Percentiles rank a stretch among this genome's conserved stretches.
Conservation (phyloP, 2,329 filamentous ascomycete genomes). For the Mariannaea elegans region DNA sequence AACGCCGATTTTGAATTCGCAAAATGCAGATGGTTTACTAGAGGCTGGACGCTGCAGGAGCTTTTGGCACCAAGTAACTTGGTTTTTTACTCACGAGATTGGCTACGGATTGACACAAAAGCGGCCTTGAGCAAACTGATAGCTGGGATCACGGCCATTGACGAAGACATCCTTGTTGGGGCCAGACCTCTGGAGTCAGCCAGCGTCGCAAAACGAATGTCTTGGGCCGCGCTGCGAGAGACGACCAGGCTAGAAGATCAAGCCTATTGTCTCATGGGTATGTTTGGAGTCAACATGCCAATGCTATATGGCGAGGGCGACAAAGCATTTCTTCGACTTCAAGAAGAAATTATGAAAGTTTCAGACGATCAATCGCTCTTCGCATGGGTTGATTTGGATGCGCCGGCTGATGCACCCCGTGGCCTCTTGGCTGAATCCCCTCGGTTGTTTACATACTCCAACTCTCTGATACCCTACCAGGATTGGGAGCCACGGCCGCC, state of each 20-base stretch:
- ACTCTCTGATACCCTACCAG: constrained; percentile 43
- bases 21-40: constrained; percentile 20
- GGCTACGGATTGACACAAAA: constrained; percentile 14
- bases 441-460: constrained; percentile 49
- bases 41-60: too few species aligned
- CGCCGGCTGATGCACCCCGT: constrained; percentile 37
- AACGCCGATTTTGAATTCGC: neutral
- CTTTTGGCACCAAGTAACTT: constrained; percentile 29
- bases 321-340: constrained; percentile 34
- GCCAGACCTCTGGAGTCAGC: neutral
- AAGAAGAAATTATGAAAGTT: constrained; percentile 35
- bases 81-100: constrained; percentile 18
- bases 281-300: constrained; percentile 34
- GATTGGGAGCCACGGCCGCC: constrained; percentile 42
- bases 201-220: constrained; percentile 30
- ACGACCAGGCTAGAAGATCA: constrained; percentile 32
- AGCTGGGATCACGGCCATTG: constrained; percentile 19
- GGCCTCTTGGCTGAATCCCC: constrained; percentile 57
- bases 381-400: constrained; percentile 26
- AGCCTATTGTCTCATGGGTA: constrained; percentile 32
- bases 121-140: neutral
- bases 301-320: constrained; percentile 33
- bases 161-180: constrained; percentile 10
- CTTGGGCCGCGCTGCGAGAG: constrained; percentile 25
- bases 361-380: constrained; percentile 31